Evolutionary conservation across 139 green algal species (phyloP).

Genomic region (Monoraphidium neglectum): DNA sequence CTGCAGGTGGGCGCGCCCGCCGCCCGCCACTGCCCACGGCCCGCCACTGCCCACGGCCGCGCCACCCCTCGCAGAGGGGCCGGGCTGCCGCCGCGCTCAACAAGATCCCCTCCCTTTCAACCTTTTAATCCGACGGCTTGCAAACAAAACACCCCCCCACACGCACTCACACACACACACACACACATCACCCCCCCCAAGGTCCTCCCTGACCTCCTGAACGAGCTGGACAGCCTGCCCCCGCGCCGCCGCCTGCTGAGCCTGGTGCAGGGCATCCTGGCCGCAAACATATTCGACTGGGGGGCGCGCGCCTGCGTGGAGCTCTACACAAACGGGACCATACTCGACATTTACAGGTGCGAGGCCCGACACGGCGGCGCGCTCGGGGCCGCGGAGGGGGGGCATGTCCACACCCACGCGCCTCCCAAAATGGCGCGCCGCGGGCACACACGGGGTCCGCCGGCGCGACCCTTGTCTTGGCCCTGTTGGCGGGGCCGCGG

Average conservation of each 20-base stretch:
- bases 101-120: background rate
- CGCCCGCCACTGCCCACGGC: no score
- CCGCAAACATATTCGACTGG: conserved; percentile 99
- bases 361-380: no score
- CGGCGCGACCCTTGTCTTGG: no score
- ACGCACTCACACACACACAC: background rate
- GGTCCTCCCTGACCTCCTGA: conserved; percentile 90
- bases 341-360: conserved; percentile 92
- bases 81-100: no score
- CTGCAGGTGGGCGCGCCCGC: no score
- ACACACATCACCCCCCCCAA: background rate
- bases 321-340: conserved; percentile 88
- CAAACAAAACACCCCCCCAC: background rate
- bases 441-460: no score
- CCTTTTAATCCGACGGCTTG: background rate
- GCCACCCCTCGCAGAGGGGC: no score
- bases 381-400: no score
- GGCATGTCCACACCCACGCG: no score
- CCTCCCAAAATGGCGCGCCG: no score
- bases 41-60: no score
- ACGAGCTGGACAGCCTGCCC: conserved; percentile 84
- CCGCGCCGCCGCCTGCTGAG: conserved; percentile 67
- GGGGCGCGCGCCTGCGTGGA: conserved; percentile 86
- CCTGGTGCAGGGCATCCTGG: conserved; percentile 85
- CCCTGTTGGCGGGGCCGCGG: no score